Conservation (phyloP, 2,329 filamentous ascomycete genomes). For the Aspergillus ustus region DNA sequence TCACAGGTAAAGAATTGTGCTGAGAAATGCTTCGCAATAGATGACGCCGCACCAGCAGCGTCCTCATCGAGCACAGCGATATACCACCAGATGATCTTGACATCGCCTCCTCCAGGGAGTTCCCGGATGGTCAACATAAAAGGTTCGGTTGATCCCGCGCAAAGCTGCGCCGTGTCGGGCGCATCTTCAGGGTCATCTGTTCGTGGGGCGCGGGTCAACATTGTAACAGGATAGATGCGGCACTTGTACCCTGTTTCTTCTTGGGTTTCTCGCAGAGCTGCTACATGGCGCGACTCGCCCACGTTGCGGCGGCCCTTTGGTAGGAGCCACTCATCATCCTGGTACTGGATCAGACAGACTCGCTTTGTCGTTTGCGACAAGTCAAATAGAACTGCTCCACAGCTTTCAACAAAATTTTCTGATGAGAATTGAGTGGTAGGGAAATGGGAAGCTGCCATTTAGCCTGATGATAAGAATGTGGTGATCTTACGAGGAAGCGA, state of each 20-base stretch:
- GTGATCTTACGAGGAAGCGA: too few species aligned
- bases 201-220: neutral
- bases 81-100: conserved; percentile 16
- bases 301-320: conserved; percentile 13
- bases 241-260: conserved; percentile 12
- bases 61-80: conserved; percentile 6
- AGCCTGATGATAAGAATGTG: too few species aligned
- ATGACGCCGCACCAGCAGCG: too few species aligned
- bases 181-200: neutral
- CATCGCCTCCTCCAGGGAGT: neutral
- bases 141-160: neutral
- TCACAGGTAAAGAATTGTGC: neutral
- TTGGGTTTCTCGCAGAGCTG: neutral
- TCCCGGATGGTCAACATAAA: conserved; percentile 12
- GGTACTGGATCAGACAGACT: conserved; percentile 9
- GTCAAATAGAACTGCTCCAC: conserved; percentile 12
- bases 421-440: conserved; percentile 2
- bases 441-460: neutral
- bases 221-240: conserved; percentile 6
- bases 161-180: neutral
- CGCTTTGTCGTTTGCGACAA: neutral
- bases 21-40: neutral
- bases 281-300: conserved; percentile 4
- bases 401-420: conserved; percentile 9
- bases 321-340: conserved; percentile 12